phyloP scores from a whole-genome alignment of 2,329 filamentous ascomycete species.

The Arthroderma sp. region DNA sequence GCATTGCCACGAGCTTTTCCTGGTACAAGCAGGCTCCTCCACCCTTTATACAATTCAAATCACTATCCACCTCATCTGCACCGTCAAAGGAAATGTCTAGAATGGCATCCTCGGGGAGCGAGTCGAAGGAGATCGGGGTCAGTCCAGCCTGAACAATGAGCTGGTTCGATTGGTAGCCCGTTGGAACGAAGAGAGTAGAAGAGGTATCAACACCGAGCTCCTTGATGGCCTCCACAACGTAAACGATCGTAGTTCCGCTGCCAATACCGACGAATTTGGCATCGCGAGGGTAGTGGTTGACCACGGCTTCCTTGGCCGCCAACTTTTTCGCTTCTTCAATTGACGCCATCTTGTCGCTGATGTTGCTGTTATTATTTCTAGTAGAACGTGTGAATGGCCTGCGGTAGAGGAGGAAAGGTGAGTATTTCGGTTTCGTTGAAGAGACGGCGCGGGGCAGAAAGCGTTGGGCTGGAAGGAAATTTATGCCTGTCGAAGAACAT shows the following conservation, averaged over 20 bases:
- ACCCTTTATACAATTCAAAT: constrained; percentile 94
- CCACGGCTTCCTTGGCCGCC: constrained; percentile 45
- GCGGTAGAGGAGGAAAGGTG: background rate
- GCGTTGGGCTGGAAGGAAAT: no score
- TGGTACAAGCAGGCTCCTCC: constrained; percentile 96
- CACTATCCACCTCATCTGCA: constrained; percentile 89
- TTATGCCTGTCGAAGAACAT: no score
- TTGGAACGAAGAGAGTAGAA: constrained; percentile 75
- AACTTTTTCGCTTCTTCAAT: constrained; percentile 49
- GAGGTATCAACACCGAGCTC: constrained; percentile 32
- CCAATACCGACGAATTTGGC: constrained; percentile 51
- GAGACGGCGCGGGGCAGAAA: background rate
- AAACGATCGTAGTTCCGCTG: constrained; percentile 52
- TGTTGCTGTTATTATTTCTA: constrained; percentile 10
- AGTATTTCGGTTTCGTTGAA: background rate
- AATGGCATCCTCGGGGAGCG: constrained; percentile 49
- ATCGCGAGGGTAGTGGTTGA: constrained; percentile 45
- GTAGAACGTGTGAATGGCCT: background rate
- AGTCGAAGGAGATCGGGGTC: constrained; percentile 62
- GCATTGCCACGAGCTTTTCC: constrained; percentile 85
- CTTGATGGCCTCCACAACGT: constrained; percentile 53
- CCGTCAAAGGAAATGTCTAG: constrained; percentile 93
- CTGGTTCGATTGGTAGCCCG: constrained; percentile 78
- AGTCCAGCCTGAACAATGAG: constrained; percentile 71
- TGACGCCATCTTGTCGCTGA: constrained; percentile 19